Evolutionary conservation across 805 yeast genomes (phyloP).

Genomic region (Nakazawaea molendinolei): DNA sequence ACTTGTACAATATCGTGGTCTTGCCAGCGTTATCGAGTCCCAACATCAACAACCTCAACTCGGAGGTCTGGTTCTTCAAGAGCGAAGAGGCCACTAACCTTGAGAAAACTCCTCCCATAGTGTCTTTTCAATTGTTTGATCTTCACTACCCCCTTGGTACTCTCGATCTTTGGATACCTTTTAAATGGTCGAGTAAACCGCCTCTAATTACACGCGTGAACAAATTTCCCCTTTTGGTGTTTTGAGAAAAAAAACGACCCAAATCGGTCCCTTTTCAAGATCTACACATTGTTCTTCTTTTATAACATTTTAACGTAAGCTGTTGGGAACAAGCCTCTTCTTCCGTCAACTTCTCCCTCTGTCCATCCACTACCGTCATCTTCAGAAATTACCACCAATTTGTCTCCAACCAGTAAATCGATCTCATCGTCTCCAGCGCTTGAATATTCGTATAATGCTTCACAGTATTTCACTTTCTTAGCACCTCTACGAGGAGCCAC

Average conservation of each 20-base stretch:
- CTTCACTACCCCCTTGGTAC: too few relatives aligned
- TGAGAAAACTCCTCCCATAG: slow-evolving; percentile 11
- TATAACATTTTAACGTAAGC: slow-evolving; percentile 43
- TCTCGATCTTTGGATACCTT: too few relatives aligned
- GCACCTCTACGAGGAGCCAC: slow-evolving; percentile 78
- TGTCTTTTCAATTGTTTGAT: neutral
- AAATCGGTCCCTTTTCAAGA: neutral
- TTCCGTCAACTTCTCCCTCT: slow-evolving; percentile 71
- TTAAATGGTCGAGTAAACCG: neutral
- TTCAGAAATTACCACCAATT: slow-evolving; percentile 52
- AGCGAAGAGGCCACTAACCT: slow-evolving; percentile 2
- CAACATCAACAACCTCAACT: slow-evolving; percentile 67
- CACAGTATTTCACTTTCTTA: slow-evolving; percentile 50
- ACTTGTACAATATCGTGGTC: slow-evolving; percentile 78
- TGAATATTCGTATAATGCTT: slow-evolving; percentile 67
- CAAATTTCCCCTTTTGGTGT: too few relatives aligned
- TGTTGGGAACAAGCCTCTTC: slow-evolving; percentile 70
- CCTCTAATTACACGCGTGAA: neutral
- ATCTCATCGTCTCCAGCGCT: slow-evolving; percentile 82
- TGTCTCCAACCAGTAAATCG: slow-evolving; percentile 65
- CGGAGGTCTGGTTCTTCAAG: slow-evolving; percentile 9
- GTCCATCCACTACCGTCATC: slow-evolving; percentile 93
- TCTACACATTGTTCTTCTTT: neutral
- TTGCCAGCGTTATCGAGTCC: slow-evolving; percentile 94
- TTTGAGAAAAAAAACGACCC: neutral